Base-by-base conservation (phyloP, 306 rosid species). In the Cicer cuneatum region DNA sequence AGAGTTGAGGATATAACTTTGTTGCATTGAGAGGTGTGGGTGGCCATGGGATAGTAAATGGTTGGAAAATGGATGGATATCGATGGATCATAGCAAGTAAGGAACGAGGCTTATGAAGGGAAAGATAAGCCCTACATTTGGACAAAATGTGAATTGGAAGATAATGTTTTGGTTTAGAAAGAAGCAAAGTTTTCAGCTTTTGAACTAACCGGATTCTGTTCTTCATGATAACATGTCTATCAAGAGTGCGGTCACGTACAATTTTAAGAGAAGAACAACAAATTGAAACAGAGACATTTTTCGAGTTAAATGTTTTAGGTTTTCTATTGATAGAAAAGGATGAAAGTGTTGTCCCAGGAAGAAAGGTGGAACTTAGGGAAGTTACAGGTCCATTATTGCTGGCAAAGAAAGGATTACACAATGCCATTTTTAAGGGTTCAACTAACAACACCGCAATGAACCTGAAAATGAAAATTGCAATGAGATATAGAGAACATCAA, bases 121-220 rank as follows among this genome's bases (percentile, higher is more conserved):
- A 41, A 77, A 93, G 91, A 77, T 91, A 93, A 45, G 92, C 74
- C 37, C 97, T 84, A 14, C 98, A 93, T 78, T 88, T 93, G 39
- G 88, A 76, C 69, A 93, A 87, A 84, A 93, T 82, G 41, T 86
- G 88, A 64, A 93, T 75, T 24, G 92, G 94, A 38, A 93, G 77
- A 82, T 72, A 93, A 81, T 92, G 92, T 59, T 89, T 93, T 8
- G 97, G 94, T 72, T 91, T 93, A 13, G 98, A 93, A 73, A 91
- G 94, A 69, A 93, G 92, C 18, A 93, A 75, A 33, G 93, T 88
- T 83, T 80, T 86, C 81, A 93, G 72, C 85, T 91, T 91, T 56
- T 88, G 96, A 81, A 93, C 90, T 85, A 93, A 93, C 69, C 97
- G 85, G 45, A 77, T 86, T 81, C 60, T 84, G 80, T 89, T 85